Base-by-base conservation (phyloP, 768 basidiomycete genomes). In the Lentinula aciculospora region DNA sequence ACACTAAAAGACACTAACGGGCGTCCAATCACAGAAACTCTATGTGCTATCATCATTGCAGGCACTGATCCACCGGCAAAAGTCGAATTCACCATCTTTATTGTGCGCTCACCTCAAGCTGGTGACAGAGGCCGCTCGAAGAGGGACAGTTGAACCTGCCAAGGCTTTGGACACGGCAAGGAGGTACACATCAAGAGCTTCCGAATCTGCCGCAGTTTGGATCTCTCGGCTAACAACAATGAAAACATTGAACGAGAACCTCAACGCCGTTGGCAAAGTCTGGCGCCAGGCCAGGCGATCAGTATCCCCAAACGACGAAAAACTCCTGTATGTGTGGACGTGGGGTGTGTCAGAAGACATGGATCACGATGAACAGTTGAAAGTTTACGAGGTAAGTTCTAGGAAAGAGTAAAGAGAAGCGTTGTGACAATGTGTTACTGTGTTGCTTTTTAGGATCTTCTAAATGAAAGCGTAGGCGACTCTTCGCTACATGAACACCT, bases 11-110 rank as follows among this genome's bases (percentile, higher is more conserved):
- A 45, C 29, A 6, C 47, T 62, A 39, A 39, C 37, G 37, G 13
- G n/a, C n/a, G n/a, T 12, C 19, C 42, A 44, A 36, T 53, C 37
- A 45, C 67, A 87, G 86, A 81, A 78, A 71, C 60, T 66, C 54
- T 91, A 85, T 68, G 72, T 89, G 37, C 67, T 77, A 58, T 67
- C 68, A 40, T 79, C 76, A 44, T 64, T 85, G 59, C 71, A 73
- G 40, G 65, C 67, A 39, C 59, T 77, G 37, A 69, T 74, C 39
- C 64, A 65, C 53, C 56, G 31, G 12, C 49, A 56, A 44, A 58
- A 58, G 36, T 56, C 28, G 25, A 58, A 36, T 29, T 71, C 71
- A 49, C 65, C 67, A 64, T 64, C 69, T 53, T 59, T 75, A 60
- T 58, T 73, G 58, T 63, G 68, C 17, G 61, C 63, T 40, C 72